These are phyloP conservation scores for Boletales sp. DNA, from an alignment of 768 basidiomycete species.

Conservation along the genomic window DNA sequence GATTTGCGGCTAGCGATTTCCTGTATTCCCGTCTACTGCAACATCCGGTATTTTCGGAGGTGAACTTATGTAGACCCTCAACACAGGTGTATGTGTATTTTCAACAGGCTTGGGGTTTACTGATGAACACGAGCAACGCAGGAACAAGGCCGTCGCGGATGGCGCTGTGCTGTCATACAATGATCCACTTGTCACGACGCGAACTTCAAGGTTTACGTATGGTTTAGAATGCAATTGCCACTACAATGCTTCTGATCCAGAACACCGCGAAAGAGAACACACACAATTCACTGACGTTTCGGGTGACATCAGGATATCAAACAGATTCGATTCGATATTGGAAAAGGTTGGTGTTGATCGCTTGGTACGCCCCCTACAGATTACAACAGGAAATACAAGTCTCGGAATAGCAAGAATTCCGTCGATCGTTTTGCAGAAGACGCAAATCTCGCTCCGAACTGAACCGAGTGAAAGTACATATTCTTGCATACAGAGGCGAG, in stretches of 20 bases:
- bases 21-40: slow-evolving; percentile 39
- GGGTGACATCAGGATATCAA: slow-evolving; percentile 29
- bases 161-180: not conserved
- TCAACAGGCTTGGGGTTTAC: not conserved
- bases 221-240: slow-evolving; percentile 28
- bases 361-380: not conserved
- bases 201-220: slow-evolving; percentile 41
- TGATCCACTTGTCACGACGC: slow-evolving; percentile 30
- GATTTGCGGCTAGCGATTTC: slow-evolving; percentile 47
- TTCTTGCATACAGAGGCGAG: slow-evolving; percentile 20
- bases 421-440: slow-evolving; percentile 1
- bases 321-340: slow-evolving; percentile 38
- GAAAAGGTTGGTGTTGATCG: slow-evolving; percentile 16
- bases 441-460: not conserved
- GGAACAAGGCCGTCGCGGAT: not conserved
- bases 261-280: slow-evolving; percentile 33
- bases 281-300: slow-evolving; percentile 19
- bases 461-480: not conserved
- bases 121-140: not conserved
- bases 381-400: slow-evolving; percentile 13
- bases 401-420: slow-evolving; percentile 20
- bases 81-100: slow-evolving; percentile 40
- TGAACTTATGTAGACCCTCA: slow-evolving; percentile 45
- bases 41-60: slow-evolving; percentile 15
- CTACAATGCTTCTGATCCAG: slow-evolving; percentile 29